Evolutionary conservation across 2,329 filamentous ascomycete species (phyloP), one percentile per base, ranked within the genome.

Genomic region (Neonectria magnoliae): DNA sequence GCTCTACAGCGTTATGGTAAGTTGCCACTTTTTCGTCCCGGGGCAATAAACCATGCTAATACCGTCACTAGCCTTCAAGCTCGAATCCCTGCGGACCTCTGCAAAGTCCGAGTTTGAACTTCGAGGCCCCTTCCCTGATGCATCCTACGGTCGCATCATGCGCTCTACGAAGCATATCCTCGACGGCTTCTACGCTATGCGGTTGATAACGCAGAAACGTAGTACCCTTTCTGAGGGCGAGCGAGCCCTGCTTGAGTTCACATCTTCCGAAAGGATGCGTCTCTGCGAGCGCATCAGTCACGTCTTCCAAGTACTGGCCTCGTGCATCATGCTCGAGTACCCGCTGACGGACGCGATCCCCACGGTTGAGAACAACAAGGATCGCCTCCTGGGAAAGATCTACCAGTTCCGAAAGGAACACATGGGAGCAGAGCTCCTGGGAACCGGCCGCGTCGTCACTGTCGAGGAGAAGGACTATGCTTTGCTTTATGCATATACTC

Each of bases 141-240:
- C 86, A 47, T 86, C 88, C 16, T 94, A 92, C 76, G 87, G 86
- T 5, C 87, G 89, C 38, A 91, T 98, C 62, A 86, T 98, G 76
- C 87, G 88, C 22, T 91, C 91, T 10, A 97, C 94, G 1, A 90
- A 91, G 67, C 90, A 91, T 57, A 93, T 98, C 80, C 88, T 98
- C 5, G 94, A 98, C 78, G 91, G 93, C 41, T 98, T 99, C 78
- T 94, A 98, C 75, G 93, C 94, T 56, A 97, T 99, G 93, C 97
- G 95, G 68, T 88, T 98, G 11, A 90, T 98, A 67, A 94, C 97
- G 41, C 86, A 92, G 75, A 95, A 94, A 74, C 92, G 95, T 64
- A 83, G 90, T 11, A 87, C 87, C 41, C 87, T 93, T 1, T 93
- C 90, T 3, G 87, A 91, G 27, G 94, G 95, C 4, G 95, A 98